Evolutionary conservation across 2,329 filamentous ascomycete species (phyloP), one percentile per base, ranked within the genome.

Genomic region (Fonsecaea pedrosoi): DNA sequence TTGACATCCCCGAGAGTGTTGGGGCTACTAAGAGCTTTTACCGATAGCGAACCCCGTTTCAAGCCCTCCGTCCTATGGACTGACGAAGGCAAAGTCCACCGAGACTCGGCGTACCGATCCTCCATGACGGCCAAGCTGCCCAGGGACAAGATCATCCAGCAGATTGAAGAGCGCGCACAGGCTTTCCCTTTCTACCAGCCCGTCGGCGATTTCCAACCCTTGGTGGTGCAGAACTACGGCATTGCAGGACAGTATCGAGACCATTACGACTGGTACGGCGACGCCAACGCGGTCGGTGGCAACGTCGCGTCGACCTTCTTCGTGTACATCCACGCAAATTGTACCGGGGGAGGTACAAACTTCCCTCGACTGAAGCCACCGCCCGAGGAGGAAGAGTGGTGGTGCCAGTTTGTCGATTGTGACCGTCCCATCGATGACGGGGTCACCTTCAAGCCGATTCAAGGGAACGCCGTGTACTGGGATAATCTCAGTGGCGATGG

Each of bases 251-350:
- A 55, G 30, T 55, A 55, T 55, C 54, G 54, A 13, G 54, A 55
- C 54, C 54, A 55, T 35, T 55, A 55, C 32, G 54, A 55, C 54
- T 55, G 54, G 54, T 55, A 55, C n/a, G 54, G 54, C 54, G 54
- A 55, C 54, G 54, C 30, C 30, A n/a, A 32, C 13, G 54, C 54
- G 18, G 54, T 55, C 9, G 54, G 54, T 13, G 30, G 54, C 30
- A 55, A 55, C 6, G 54, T 55, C 5, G 54, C 32, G 8, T 55
- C 54, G 54, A 55, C 54, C 7, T 55, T 55, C 30, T 55, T 55
- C 54, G 54, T 55, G 54, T 37, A 55, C 15, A 55, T 55, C 30
- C 34, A 55, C 30, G 54, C 54, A 21, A 55, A 55, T 7, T 55
- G 54, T n/a, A 55, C 34, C 6, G 55, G 55, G 3, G 34, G 55